Evolutionary conservation across 805 yeast species (phyloP).

Genomic region (Kazachstania africana): DNA sequence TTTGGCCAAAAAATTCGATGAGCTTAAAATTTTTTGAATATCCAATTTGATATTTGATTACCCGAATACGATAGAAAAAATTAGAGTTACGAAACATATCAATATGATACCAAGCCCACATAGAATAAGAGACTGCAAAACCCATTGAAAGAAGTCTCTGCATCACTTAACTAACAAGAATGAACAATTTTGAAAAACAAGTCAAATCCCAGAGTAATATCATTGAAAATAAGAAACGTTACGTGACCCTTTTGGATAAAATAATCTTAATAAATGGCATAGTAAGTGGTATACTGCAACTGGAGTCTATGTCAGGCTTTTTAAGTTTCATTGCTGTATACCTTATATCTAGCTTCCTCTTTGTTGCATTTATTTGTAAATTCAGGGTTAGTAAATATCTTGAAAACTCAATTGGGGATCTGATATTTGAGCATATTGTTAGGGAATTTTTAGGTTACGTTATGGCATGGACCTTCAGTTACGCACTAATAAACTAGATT

Average conservation of each 20-base stretch:
- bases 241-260: slow-evolving; percentile 32
- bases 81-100: too few species aligned
- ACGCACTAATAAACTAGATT: slow-evolving; percentile 27
- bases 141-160: too few species aligned
- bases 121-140: too few species aligned
- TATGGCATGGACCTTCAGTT: slow-evolving; percentile 48
- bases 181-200: slow-evolving; percentile 4
- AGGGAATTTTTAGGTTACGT: slow-evolving; percentile 41
- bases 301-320: slow-evolving; percentile 40
- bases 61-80: background rate
- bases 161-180: too few species aligned
- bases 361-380: slow-evolving; percentile 26
- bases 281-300: slow-evolving; percentile 42
- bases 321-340: slow-evolving; percentile 31
- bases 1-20: slow-evolving; percentile 3
- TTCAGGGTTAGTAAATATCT: slow-evolving; percentile 30
- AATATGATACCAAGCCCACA: too few species aligned
- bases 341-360: slow-evolving; percentile 24
- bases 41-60: background rate
- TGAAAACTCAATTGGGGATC: slow-evolving; percentile 28
- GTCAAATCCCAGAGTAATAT: slow-evolving; percentile 12
- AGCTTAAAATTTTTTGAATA: slow-evolving; percentile 2
- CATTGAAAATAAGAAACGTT: slow-evolving; percentile 13
- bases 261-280: slow-evolving; percentile 39
- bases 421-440: slow-evolving; percentile 34